Base-by-base conservation (phyloP, 2,329 filamentous ascomycete species). In the Orbilia ellipsospora region DNA sequence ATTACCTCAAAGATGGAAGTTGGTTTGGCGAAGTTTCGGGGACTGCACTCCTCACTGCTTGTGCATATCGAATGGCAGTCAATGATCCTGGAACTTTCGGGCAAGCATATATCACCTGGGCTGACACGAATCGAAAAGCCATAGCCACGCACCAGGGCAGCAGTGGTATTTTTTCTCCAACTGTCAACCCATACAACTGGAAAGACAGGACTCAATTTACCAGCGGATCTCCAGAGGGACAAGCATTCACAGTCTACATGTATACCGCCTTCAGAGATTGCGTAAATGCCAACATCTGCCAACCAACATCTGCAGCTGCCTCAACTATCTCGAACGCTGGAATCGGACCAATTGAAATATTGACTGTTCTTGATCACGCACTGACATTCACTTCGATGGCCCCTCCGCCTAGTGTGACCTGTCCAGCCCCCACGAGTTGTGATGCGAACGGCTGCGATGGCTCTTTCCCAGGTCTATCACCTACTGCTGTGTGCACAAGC, bases 401-500 rank as follows among this genome's bases (percentile, higher is more conserved):
- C 42, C 42, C 42, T 45, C 42, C 42, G 42, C 42, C 42, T 45
- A 45, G 42, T 45, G 42, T 45, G 42, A 52, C 50, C 23, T 52
- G 50, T 52, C n/a, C n/a, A 57, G 28, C 20, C 28, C 54, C 23
- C 13, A 16, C 48, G 26, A 64, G 48, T 20, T 64, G 61, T 26
- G 18, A 51, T n/a, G 61, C 61, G 16, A 64, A 64, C 28, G 45
- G 45, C 50, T 64, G 61, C 50, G 31, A 18, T 28, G 61, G 61
- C 20, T 54, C 48, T 51, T 64, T 64, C 31, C 42, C 61, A 15
- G 50, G 50, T 12, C 40, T 40, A 12, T 31, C 52, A 13, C 48
- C 61, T 12, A 55, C 50, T 44, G 61, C 61, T 26, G 52, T 51
- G 8, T 64, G 61, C 45, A 28, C 45, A n/a, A 36, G 45, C 45